Evolutionary conservation across 371 early-diverging fungal species (phyloP).

Genomic region (Apophysomyces ossiformis): DNA sequence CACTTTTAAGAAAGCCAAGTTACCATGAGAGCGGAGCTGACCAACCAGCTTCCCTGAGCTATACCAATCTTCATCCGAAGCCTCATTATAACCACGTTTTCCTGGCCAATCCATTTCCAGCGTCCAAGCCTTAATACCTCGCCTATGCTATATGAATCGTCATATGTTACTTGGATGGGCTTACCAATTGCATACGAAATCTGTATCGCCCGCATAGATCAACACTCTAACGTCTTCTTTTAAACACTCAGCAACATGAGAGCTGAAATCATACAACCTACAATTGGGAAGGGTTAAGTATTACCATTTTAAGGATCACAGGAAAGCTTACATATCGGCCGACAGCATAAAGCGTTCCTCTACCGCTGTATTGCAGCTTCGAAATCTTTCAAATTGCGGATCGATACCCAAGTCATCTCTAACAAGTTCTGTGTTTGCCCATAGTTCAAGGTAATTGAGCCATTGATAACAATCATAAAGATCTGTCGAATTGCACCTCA

Average conservation of each 20-base stretch:
- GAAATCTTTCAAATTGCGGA: conserved; percentile 55
- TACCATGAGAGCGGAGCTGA: conserved; percentile 61
- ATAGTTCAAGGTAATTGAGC: conserved; percentile 66
- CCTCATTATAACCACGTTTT: conserved; percentile 56
- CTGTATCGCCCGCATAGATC: conserved; percentile 70
- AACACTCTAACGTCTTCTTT: conserved; percentile 74
- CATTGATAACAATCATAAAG: conserved; percentile 75
- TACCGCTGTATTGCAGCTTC: conserved; percentile 73
- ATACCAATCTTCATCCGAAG: conserved; percentile 52
- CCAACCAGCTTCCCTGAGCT: conserved; percentile 56
- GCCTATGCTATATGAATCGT: conserved; percentile 54
- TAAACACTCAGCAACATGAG: conserved; percentile 65
- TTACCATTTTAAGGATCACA: conserved; percentile 19
- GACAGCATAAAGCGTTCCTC: conserved; percentile 67
- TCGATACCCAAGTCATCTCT: conserved; percentile 63
- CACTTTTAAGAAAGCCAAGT: conserved; percentile 74
- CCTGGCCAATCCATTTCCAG: conserved; percentile 76
- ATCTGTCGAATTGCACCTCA: conserved; percentile 52
- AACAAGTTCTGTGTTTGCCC: conserved; percentile 73
- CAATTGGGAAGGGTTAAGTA: not conserved
- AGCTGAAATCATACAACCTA: conserved; percentile 18
- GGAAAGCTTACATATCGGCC: conserved; percentile 73
- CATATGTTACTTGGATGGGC: conserved; percentile 15
- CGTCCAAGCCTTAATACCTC: conserved; percentile 85
- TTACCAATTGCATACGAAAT: conserved; percentile 46